Conservation (phyloP, 225 moss, liverwort and hornwort genomes). For the Lunularia cruciata region DNA sequence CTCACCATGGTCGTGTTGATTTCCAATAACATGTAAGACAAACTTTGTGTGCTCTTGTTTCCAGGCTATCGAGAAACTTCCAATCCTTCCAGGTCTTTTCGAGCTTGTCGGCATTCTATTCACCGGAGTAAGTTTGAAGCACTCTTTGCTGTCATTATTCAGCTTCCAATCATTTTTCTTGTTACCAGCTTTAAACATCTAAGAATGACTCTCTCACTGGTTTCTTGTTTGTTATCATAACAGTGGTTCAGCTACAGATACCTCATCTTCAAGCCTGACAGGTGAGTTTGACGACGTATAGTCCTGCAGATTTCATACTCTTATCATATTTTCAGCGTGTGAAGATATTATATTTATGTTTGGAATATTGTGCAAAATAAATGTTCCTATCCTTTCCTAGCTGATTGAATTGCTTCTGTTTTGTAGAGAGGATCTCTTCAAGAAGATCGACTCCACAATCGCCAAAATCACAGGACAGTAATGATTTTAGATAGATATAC, state of each 20-base stretch:
- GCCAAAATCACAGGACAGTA: neutral
- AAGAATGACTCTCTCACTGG: neutral
- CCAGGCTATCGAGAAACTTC: constrained; percentile 71
- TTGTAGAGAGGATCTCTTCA: constrained; percentile 19
- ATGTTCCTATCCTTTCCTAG: too few relatives aligned
- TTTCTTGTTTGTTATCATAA: neutral
- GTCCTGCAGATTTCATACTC: neutral
- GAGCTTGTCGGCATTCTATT: constrained; percentile 69
- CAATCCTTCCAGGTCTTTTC: constrained; percentile 58
- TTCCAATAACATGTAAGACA: too few relatives aligned
- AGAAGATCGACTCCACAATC: constrained; percentile 8
- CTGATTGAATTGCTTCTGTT: neutral
- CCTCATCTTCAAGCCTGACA: constrained; percentile 81
- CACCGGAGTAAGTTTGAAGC: constrained; percentile 51
- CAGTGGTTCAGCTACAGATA: constrained; percentile 83
- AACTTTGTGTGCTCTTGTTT: neutral
- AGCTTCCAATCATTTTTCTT: neutral
- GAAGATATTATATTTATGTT: neutral
- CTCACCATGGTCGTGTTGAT: too few relatives aligned
- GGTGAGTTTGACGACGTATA: constrained; percentile 37
- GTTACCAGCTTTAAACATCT: neutral
- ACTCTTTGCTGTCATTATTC: neutral
- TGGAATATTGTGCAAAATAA: too few relatives aligned
- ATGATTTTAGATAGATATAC: too few relatives aligned
- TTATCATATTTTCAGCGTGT: neutral